Evolutionary conservation across 2,329 filamentous ascomycete genomes (phyloP), one percentile per base, ranked within the genome.

Genomic region (Ustilaginoidea virens): DNA sequence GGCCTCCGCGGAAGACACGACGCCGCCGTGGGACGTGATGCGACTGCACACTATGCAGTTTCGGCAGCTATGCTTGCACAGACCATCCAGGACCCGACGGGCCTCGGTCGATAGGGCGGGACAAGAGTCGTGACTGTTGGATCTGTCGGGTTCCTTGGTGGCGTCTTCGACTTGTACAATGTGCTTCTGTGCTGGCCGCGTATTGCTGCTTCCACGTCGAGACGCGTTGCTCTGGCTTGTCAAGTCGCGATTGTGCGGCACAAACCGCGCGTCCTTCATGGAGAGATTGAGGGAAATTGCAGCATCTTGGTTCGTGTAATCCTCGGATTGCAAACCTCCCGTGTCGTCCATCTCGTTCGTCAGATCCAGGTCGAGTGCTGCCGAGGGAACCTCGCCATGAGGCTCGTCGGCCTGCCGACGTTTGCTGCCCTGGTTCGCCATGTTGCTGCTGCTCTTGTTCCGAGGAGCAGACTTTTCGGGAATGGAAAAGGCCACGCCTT

Each of bases 31-130:
- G 7, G 57, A 56, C 11, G 54, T 56, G 43, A 72, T 66, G 17
- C 68, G 64, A 18, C 55, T 56, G 49, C 69, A 74, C 11, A 73
- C 59, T 23, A 60, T 61, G 47, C 69, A 74, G 48, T 72, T 70
- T 31, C 53, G 50, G 38, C 62, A 66, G 33, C 61, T 61, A 41
- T 73, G 69, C 31, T 61, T 56, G 39, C 63, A 68, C 16, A 72
- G 54, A 25, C 49, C 51, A 33, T 71, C 61, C 12, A 72, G 54
- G 20, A 72, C 58, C 31, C 56, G 60, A 22, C 60, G 61, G 29
- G 66, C 66, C 32, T 64, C 58, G 23, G 47, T 50, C 8, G 67
- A 69, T 9, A 73, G 56, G 2, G 55, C 51, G n/a, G 60, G 57
- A 36, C 60, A 56, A 5, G 44, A 39, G 25, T 51, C 45, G 30